Evolutionary conservation across 176 grass and related monocot genomes (phyloP).

Genomic region (Oryza meridionalis): DNA sequence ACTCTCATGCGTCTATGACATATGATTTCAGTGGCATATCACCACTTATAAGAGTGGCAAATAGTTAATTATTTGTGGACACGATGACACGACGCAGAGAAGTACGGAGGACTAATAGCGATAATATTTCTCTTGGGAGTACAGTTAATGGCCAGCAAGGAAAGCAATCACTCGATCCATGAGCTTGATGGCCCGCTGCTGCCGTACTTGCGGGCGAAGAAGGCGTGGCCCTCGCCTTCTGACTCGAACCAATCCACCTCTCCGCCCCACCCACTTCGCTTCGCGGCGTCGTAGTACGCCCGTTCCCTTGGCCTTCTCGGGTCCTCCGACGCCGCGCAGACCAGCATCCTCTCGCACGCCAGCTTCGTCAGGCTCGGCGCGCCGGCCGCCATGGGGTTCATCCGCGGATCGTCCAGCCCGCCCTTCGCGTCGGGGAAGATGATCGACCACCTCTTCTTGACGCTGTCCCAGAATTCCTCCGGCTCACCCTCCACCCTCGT

Average conservation of each 20-base stretch:
- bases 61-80: too few relatives aligned
- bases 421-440: constrained; percentile 35
- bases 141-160: not conserved
- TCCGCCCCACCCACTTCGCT: constrained; percentile 51
- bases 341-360: constrained; percentile 29
- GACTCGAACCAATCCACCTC: constrained; percentile 47
- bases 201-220: constrained; percentile 20
- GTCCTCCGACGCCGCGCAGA: constrained; percentile 44
- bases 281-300: constrained; percentile 50
- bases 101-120: not conserved
- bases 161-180: constrained; percentile 43
- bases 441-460: constrained; percentile 38
- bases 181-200: constrained; percentile 34
- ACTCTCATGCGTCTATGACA: too few relatives aligned
- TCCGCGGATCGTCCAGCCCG: constrained; percentile 51
- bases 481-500: not conserved
- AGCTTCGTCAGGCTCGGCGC: constrained; percentile 39
- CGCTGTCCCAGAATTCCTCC: not conserved
- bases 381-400: constrained; percentile 56
- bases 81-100: not conserved
- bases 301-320: constrained; percentile 38
- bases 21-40: too few relatives aligned
- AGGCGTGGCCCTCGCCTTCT: constrained; percentile 49
- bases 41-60: too few relatives aligned
- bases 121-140: too few relatives aligned